Evolutionary conservation across 1,139 yeast genomes (phyloP).

Genomic region (Scheffersomyces lignicola): DNA sequence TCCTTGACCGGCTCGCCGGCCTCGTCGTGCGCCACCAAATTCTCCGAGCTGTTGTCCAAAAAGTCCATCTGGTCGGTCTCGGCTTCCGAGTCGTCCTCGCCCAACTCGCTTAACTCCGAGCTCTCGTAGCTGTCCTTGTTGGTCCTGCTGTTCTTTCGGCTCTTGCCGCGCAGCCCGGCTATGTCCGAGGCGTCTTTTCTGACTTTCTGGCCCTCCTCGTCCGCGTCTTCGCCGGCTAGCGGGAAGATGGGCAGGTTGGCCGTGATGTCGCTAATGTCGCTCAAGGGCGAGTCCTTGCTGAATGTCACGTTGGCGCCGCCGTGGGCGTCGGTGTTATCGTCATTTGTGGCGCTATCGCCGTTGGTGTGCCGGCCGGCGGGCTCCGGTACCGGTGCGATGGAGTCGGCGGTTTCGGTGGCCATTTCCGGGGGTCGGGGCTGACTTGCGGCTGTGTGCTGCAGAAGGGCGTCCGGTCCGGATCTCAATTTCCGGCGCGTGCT

Average conservation of each 20-base stretch:
- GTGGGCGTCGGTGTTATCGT: constrained; percentile 6
- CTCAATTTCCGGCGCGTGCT: no score
- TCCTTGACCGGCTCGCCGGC: constrained; percentile 13
- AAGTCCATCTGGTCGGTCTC: constrained; percentile 78
- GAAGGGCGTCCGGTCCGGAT: no score
- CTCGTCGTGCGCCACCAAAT: constrained; percentile 14
- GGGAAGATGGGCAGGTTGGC: constrained; percentile 37
- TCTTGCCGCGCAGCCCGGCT: constrained; percentile 1
- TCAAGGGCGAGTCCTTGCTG: constrained; percentile 34
- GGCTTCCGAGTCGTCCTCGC: constrained; percentile 71
- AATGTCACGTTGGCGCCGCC: constrained; percentile 10
- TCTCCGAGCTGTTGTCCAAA: constrained; percentile 30
- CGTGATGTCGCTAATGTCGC: constrained; percentile 25
- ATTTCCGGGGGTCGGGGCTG: no score
- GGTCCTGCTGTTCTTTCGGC: constrained; percentile 2
- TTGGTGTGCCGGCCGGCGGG: no score
- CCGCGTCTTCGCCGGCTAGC: constrained; percentile 13
- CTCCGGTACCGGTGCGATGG: no score
- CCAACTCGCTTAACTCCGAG: constrained; percentile 55
- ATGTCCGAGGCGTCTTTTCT: constrained; percentile 13
- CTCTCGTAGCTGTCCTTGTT: constrained; percentile 35
- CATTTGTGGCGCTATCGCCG: background rate
- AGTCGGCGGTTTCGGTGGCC: no score
- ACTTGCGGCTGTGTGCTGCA: no score
- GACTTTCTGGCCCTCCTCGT: constrained; percentile 14